Conservation (phyloP, 805 yeast genomes). For the Cyberlindnera subsufficiens region DNA sequence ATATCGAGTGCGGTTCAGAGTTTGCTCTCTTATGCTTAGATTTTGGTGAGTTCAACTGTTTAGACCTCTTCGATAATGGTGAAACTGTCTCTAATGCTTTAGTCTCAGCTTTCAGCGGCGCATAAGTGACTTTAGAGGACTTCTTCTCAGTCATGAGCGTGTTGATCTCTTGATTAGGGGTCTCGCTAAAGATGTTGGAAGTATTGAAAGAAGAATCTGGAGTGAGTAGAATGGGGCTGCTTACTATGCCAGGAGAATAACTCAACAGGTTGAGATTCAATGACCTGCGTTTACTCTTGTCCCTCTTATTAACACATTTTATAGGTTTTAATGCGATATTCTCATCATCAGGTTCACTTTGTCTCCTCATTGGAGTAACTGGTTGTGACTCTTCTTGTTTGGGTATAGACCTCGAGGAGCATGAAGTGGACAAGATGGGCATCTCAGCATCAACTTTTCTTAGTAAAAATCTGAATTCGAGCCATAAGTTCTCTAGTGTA, state of each 20-base stretch:
- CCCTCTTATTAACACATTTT: conserved; percentile 9
- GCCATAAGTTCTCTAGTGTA: conserved; percentile 36
- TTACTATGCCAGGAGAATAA: background rate
- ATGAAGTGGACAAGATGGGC: conserved; percentile 1
- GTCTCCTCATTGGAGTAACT: conserved; percentile 4
- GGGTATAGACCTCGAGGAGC: background rate
- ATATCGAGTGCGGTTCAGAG: background rate
- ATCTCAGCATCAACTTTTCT: conserved; percentile 12
- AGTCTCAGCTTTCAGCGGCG: background rate
- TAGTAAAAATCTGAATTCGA: conserved; percentile 33
- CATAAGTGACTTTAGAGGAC: too few relatives aligned
- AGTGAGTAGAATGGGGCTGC: conserved; percentile 5
- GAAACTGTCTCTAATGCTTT: background rate
- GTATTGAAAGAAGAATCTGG: conserved; percentile 13
- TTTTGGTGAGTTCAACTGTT: background rate
- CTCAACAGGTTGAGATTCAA: conserved; percentile 4
- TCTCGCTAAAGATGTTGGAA: conserved; percentile 1
- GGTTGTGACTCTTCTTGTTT: background rate
- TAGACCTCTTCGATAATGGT: background rate
- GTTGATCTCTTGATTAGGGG: background rate
- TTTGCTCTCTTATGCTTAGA: conserved; percentile 1
- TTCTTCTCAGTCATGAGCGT: too few relatives aligned
- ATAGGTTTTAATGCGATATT: conserved; percentile 11
- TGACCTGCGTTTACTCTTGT: conserved; percentile 2
- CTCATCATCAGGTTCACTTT: conserved; percentile 16